A percentile compares a stretch with the other conserved stretches of the same genome.
These are phyloP conservation scores for Hymenoscyphus linearis DNA, from an alignment of 2,329 filamentous ascomycete species.

Conservation along the genomic window DNA sequence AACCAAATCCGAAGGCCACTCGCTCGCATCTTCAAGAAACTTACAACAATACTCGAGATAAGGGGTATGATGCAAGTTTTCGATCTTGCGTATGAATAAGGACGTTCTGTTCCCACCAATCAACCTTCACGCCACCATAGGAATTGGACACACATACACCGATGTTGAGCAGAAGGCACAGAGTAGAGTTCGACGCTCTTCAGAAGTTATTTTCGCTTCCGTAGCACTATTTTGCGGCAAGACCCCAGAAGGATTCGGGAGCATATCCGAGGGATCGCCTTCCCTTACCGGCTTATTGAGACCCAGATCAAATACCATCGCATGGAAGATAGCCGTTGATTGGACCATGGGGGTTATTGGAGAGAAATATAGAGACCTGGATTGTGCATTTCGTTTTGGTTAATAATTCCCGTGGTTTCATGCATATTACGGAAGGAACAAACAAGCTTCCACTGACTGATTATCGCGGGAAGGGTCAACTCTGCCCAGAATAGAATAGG, in stretches of 20 bases:
- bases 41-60: conserved; percentile 22
- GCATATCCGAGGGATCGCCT: conserved; percentile 12
- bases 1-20: conserved; percentile 17
- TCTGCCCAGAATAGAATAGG: no score
- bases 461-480: no score
- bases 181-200: conserved; percentile 21
- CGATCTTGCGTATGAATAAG: conserved; percentile 16
- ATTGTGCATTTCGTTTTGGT: neutral
- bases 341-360: conserved; percentile 13
- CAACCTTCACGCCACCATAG: neutral
- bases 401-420: neutral
- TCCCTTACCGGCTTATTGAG: conserved; percentile 16
- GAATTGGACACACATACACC: conserved; percentile 9
- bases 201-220: conserved; percentile 14
- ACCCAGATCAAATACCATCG: conserved; percentile 21
- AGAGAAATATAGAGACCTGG: conserved; percentile 18
- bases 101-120: conserved; percentile 6
- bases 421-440: neutral
- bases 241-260: conserved; percentile 4
- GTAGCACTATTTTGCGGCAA: conserved; percentile 7
- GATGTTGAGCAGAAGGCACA: conserved; percentile 18
- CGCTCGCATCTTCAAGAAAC: conserved; percentile 11
- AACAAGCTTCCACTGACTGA: no score
- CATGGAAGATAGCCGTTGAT: conserved; percentile 17
- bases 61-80: conserved; percentile 15